phyloP scores from a whole-genome alignment of 1,284 basidiomycete genomes.

The Acaromyces ingoldii region DNA sequence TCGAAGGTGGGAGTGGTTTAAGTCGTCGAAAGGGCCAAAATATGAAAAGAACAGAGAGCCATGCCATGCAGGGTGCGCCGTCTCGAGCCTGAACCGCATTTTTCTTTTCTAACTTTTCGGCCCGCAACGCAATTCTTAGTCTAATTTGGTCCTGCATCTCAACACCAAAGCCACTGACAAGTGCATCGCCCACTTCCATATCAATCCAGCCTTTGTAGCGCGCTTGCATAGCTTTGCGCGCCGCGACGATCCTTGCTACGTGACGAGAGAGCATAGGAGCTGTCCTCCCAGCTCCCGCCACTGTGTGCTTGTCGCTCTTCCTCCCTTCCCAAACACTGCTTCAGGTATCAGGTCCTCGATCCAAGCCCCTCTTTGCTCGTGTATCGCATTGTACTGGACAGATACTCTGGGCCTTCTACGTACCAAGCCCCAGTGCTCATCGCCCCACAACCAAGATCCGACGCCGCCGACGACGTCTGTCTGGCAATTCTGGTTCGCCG shows the following conservation, averaged over 20 bases:
- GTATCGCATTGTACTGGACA: background rate
- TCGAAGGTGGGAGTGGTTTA: no score
- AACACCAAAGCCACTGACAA: no score
- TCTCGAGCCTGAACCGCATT: no score
- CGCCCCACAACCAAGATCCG: slow-evolving; percentile 4
- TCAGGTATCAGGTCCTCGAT: background rate
- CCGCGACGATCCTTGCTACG: background rate
- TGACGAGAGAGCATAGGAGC: background rate
- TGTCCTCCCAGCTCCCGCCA: no score
- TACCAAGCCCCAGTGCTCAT: background rate
- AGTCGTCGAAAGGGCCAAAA: no score
- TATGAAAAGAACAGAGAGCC: no score
- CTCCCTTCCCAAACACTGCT: background rate
- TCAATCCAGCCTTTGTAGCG: background rate
- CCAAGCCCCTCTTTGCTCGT: background rate
- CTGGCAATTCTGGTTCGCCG: background rate
- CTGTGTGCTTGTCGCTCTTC: no score
- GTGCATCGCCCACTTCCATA: no score
- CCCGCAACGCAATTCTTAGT: no score
- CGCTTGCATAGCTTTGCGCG: background rate
- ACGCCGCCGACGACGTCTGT: background rate
- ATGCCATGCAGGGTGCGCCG: no score
- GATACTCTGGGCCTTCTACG: background rate
- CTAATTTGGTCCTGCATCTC: no score
- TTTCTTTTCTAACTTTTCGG: no score